Evolutionary conservation across 139 green algal genomes (phyloP).

Genomic region (Micractinium conductrix): DNA sequence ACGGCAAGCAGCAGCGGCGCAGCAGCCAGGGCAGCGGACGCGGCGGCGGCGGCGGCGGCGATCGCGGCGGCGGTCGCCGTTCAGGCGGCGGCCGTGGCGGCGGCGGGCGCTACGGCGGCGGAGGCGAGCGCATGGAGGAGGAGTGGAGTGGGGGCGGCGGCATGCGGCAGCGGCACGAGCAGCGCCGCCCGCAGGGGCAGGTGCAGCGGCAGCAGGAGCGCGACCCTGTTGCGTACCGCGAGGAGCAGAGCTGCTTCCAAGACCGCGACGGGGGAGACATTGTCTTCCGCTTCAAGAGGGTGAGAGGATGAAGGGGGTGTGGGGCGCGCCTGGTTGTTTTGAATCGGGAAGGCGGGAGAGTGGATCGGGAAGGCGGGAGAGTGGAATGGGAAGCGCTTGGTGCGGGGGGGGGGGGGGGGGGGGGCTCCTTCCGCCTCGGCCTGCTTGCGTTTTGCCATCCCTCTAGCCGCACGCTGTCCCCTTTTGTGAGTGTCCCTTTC

Average conservation of each 20-base stretch:
- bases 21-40: neutral
- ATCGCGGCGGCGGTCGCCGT: too few species aligned
- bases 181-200: neutral
- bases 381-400: too few species aligned
- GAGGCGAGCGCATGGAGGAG: neutral
- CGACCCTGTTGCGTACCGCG: neutral
- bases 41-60: neutral
- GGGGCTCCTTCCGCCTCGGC: too few species aligned
- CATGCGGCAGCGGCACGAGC: neutral
- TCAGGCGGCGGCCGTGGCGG: neutral
- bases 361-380: too few species aligned
- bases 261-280: conserved; percentile 6
- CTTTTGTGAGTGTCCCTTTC: too few species aligned
- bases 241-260: conserved; percentile 19
- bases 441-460: too few species aligned
- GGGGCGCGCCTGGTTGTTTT: too few species aligned
- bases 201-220: conserved; percentile 5
- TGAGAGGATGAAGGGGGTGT: too few species aligned
- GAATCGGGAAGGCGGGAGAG: too few species aligned
- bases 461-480: too few species aligned
- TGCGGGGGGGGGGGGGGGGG: too few species aligned
- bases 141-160: neutral
- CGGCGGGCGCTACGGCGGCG: neutral
- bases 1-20: conserved; percentile 26
- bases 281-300: conserved; percentile 19